Percentiles rank a stretch among this genome's conserved stretches.
These are phyloP conservation scores for Aspergillus versicolor DNA, from an alignment of 2,329 filamentous ascomycete species.

Conservation along the genomic window DNA sequence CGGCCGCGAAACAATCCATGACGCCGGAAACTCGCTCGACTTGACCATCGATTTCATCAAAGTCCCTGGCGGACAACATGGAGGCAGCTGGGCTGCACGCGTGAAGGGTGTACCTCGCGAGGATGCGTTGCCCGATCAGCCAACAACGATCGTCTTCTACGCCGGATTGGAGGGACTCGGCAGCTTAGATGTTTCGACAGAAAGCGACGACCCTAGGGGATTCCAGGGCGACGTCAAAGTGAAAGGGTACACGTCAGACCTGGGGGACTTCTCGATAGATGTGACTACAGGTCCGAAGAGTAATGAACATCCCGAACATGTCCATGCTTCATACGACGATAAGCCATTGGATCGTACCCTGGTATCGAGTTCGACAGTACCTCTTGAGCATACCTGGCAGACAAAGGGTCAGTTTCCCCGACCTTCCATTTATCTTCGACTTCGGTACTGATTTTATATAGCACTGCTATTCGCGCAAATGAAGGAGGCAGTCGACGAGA, in stretches of 20 bases:
- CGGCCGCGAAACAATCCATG: conserved; percentile 86
- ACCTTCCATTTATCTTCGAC: background rate
- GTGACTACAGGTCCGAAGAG: conserved; percentile 69
- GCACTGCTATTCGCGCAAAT: conserved; percentile 62
- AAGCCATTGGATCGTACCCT: conserved; percentile 75
- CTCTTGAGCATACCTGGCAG: conserved; percentile 76
- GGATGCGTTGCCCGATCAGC: conserved; percentile 65
- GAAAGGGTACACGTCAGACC: conserved; percentile 65
- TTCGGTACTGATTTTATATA: conserved; percentile 21
- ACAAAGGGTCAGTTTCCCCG: conserved; percentile 58
- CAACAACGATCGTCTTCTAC: conserved; percentile 80
- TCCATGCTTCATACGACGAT: conserved; percentile 63
- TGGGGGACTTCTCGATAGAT: conserved; percentile 78
- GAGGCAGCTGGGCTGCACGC: conserved; percentile 87
- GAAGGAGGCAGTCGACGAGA: conserved; percentile 63
- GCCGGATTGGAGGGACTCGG: conserved; percentile 75
- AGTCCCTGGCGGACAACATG: conserved; percentile 77
- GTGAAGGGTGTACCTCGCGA: conserved; percentile 77
- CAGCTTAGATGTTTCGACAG: conserved; percentile 60
- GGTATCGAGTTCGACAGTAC: conserved; percentile 68
- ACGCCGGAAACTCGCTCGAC: conserved; percentile 83
- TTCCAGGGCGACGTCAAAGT: conserved; percentile 65
- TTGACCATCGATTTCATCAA: conserved; percentile 94
- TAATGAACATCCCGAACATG: conserved; percentile 56
- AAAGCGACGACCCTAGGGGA: conserved; percentile 51